Conservation (phyloP, 2,329 filamentous ascomycete species). For the Allantophomopsis cytisporea region DNA sequence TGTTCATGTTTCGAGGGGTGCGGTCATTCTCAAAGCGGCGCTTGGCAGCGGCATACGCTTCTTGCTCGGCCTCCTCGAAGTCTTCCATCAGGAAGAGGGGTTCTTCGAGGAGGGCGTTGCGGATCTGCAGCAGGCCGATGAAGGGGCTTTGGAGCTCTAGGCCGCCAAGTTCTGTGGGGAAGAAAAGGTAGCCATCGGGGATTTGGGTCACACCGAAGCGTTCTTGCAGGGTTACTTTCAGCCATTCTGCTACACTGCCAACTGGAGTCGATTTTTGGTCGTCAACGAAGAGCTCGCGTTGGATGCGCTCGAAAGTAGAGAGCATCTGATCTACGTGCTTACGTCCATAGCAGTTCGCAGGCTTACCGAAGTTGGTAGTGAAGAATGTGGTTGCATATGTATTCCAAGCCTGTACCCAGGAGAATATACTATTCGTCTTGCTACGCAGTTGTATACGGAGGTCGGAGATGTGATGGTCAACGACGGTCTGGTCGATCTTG, state of each 20-base stretch:
- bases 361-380: conserved; percentile 39
- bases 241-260: conserved; percentile 28
- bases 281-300: conserved; percentile 31
- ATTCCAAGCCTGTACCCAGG: conserved; percentile 47
- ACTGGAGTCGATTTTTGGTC: not conserved
- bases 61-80: conserved; percentile 18
- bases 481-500: conserved; percentile 37
- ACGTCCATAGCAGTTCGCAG: conserved; percentile 38
- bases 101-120: conserved; percentile 12
- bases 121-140: conserved; percentile 18
- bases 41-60: conserved; percentile 20
- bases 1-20: conserved; percentile 5
- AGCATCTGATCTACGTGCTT: conserved; percentile 41
- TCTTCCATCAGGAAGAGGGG: conserved; percentile 13
- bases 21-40: conserved; percentile 15
- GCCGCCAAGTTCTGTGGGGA: conserved; percentile 24
- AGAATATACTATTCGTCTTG: conserved; percentile 35
- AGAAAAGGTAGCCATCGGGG: conserved; percentile 26
- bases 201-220: conserved; percentile 29
- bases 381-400: conserved; percentile 43
- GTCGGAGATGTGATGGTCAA: conserved; percentile 41
- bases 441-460: conserved; percentile 37
- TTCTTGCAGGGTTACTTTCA: conserved; percentile 31
- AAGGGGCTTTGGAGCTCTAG: conserved; percentile 26
- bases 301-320: conserved; percentile 34